These are phyloP conservation scores for Dioszegia hungarica DNA, from an alignment of 768 basidiomycete genomes.

Conservation along the genomic window DNA sequence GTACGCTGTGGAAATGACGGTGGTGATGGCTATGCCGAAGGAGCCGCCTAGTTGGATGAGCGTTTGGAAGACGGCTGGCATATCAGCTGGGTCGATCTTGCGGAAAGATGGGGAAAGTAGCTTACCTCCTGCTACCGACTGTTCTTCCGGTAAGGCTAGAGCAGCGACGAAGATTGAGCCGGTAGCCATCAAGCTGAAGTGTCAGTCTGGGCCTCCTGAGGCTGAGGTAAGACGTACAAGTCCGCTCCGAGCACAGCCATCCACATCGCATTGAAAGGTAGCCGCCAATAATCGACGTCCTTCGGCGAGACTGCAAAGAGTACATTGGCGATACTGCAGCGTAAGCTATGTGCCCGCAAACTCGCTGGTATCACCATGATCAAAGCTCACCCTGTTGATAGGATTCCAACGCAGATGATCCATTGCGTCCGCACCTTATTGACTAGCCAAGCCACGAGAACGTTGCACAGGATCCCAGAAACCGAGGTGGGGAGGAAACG, in stretches of 20 bases:
- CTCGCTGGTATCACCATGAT: not conserved
- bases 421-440: slow-evolving; percentile 38
- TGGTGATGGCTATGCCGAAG: slow-evolving; percentile 38
- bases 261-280: slow-evolving; percentile 33
- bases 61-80: slow-evolving; percentile 35
- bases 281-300: slow-evolving; percentile 28
- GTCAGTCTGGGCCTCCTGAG: not conserved
- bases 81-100: not conserved
- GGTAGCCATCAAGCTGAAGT: slow-evolving; percentile 37
- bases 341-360: not conserved
- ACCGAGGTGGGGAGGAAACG: slow-evolving; percentile 35
- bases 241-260: slow-evolving; percentile 36
- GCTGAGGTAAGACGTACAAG: slow-evolving; percentile 17
- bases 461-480: slow-evolving; percentile 37
- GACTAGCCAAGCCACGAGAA: slow-evolving; percentile 42
- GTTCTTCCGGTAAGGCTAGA: slow-evolving; percentile 33
- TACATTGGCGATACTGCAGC: slow-evolving; percentile 26
- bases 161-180: slow-evolving; percentile 39
- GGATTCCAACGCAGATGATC: slow-evolving; percentile 39
- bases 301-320: slow-evolving; percentile 25
- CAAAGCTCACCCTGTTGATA: slow-evolving; percentile 41
- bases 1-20: slow-evolving; percentile 28
- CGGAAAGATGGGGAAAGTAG: not conserved
- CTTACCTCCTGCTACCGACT: slow-evolving; percentile 31
- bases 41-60: slow-evolving; percentile 38